phyloP scores from a whole-genome alignment of 257 asterid species.

The Solanum lycopersicoides region DNA sequence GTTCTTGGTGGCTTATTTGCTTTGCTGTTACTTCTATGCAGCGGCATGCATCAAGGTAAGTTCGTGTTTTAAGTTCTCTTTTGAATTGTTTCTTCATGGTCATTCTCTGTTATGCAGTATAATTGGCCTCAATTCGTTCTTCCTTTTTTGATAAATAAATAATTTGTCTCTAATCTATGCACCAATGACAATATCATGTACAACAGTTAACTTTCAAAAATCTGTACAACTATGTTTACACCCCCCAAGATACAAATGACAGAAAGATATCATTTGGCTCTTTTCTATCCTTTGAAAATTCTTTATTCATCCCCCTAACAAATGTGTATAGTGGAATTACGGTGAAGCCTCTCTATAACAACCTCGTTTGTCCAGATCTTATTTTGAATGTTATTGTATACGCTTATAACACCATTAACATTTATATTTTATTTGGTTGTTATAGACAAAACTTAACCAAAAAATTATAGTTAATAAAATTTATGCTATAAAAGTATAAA shows the following conservation, averaged over 20 bases:
- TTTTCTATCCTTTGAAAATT: background rate
- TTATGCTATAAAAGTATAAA: background rate
- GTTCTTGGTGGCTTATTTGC: slow-evolving; percentile 27
- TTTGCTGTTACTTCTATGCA: slow-evolving; percentile 22
- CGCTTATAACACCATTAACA: background rate
- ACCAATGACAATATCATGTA: background rate
- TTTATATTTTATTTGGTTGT: background rate
- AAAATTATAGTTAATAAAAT: background rate
- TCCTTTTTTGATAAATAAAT: background rate
- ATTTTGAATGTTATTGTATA: background rate
- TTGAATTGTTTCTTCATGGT: background rate
- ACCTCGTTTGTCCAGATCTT: background rate
- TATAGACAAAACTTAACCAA: background rate
- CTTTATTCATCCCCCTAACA: background rate
- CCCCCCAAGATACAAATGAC: background rate
- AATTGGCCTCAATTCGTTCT: background rate
- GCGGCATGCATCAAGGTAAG: slow-evolving; percentile 25
- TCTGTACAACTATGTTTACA: background rate
- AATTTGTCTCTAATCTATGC: background rate
- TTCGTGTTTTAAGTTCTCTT: background rate
- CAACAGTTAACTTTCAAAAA: background rate
- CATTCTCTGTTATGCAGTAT: background rate
- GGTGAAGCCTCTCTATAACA: background rate
- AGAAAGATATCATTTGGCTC: background rate
- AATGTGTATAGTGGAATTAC: background rate